Conservation (phyloP, 2,329 filamentous ascomycete species). For the Epichloe gansuensis region DNA sequence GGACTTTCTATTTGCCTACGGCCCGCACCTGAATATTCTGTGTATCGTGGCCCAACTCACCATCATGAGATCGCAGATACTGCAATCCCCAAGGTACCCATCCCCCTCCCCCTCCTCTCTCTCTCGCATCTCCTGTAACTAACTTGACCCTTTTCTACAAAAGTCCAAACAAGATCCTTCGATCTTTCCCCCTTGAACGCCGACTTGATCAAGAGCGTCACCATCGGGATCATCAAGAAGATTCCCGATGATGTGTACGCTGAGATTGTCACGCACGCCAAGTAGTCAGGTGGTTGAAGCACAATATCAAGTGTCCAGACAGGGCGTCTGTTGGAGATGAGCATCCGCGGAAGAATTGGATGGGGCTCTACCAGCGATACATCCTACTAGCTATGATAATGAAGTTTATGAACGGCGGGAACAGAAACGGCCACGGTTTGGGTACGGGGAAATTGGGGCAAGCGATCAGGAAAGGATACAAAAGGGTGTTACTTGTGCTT, state of each 20-base stretch:
- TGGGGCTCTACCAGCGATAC: not conserved
- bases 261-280: slow-evolving; percentile 79
- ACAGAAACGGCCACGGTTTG: not conserved
- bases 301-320: too few relatives aligned
- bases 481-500: not conserved
- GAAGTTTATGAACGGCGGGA: not conserved
- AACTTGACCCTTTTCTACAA: slow-evolving; percentile 10
- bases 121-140: slow-evolving; percentile 5
- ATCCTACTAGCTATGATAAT: not conserved
- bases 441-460: not conserved
- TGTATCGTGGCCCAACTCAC: slow-evolving; percentile 95
- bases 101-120: not conserved
- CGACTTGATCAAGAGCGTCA: slow-evolving; percentile 71
- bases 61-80: slow-evolving; percentile 70
- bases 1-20: slow-evolving; percentile 97
- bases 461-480: not conserved
- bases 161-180: slow-evolving; percentile 85
- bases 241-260: slow-evolving; percentile 85
- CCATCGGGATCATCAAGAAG: slow-evolving; percentile 76
- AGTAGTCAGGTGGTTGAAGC: slow-evolving; percentile 26
- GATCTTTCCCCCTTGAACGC: slow-evolving; percentile 80
- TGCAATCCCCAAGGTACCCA: slow-evolving; percentile 67
- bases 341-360: too few relatives aligned
- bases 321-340: too few relatives aligned
- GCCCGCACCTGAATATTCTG: slow-evolving; percentile 84